Conservation (phyloP, 2,329 filamentous ascomycete genomes). For the Ophiocordyceps sinensis region DNA sequence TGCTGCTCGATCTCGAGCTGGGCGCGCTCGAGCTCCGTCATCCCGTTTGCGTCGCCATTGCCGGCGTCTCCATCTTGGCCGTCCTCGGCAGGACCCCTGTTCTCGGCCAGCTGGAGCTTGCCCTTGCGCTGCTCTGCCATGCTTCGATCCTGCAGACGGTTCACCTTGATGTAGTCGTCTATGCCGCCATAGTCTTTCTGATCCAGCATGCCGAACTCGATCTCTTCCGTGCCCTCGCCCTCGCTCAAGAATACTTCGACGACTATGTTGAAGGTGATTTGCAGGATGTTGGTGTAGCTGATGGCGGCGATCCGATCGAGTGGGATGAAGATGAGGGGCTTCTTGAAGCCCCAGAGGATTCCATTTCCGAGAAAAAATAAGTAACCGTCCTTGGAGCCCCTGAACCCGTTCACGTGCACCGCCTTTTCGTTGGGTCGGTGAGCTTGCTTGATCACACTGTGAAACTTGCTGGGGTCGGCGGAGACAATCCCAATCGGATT, state of each 20-base stretch:
- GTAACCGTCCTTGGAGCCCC: conserved; percentile 54
- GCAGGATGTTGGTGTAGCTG: conserved; percentile 54
- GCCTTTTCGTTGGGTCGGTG: conserved; percentile 47
- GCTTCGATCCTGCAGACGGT: conserved; percentile 50
- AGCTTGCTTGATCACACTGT: conserved; percentile 39
- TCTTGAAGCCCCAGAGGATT: conserved; percentile 58
- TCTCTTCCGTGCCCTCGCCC: conserved; percentile 38
- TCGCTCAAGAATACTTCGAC: conserved; percentile 41
- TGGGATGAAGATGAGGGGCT: conserved; percentile 50
- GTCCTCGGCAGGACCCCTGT: conserved; percentile 32
- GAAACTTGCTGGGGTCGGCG: conserved; percentile 41
- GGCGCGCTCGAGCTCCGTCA: conserved; percentile 35
- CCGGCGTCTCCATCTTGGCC: conserved; percentile 20
- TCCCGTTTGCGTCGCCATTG: conserved; percentile 22
- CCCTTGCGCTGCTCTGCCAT: conserved; percentile 55
- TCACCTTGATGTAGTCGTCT: conserved; percentile 46
- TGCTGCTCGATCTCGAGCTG: conserved; percentile 36
- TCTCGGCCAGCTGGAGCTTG: conserved; percentile 47
- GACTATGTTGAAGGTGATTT: conserved; percentile 54
- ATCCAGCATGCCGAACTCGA: conserved; percentile 56
- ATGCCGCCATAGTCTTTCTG: conserved; percentile 53
- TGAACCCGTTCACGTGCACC: conserved; percentile 51
- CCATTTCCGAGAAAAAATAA: conserved; percentile 53
- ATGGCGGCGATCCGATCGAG: conserved; percentile 45
- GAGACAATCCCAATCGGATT: conserved; percentile 34